Evolutionary conservation across 2,329 filamentous ascomycete species (phyloP).

Genomic region (Diaporthe capsici): DNA sequence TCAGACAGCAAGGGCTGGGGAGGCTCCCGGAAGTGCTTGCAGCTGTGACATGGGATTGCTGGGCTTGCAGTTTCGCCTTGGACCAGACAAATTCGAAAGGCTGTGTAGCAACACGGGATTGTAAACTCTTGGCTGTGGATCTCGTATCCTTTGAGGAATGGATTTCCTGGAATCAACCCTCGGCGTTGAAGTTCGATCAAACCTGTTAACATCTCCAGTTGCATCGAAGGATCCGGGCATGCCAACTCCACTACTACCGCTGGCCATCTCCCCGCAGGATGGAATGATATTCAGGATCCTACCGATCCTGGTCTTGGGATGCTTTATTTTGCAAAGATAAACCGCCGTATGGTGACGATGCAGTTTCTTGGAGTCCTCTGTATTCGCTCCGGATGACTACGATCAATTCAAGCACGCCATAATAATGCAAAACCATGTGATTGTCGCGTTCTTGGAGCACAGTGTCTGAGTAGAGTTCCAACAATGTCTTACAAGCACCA

Average conservation of each 20-base stretch:
- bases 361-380: neutral
- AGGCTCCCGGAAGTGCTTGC: slow-evolving; percentile 35
- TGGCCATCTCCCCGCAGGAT: neutral
- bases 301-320: neutral
- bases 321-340: neutral
- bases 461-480: slow-evolving; percentile 22
- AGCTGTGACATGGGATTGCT: slow-evolving; percentile 19
- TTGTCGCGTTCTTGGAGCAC: neutral
- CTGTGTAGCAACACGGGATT: neutral
- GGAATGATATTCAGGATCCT: neutral
- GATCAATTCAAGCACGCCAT: slow-evolving; percentile 8
- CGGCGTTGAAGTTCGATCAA: neutral
- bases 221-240: neutral
- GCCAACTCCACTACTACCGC: neutral
- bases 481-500: slow-evolving; percentile 24
- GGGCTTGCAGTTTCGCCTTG: neutral
- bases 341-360: neutral
- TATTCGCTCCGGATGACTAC: neutral
- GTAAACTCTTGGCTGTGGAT: neutral
- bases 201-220: neutral
- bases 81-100: neutral
- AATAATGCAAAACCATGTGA: neutral
- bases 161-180: too few relatives aligned
- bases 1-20: slow-evolving; percentile 3
- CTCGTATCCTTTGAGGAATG: neutral